phyloP scores from a whole-genome alignment of 1,284 basidiomycete genomes.

The Laetiporus sulphureus region DNA sequence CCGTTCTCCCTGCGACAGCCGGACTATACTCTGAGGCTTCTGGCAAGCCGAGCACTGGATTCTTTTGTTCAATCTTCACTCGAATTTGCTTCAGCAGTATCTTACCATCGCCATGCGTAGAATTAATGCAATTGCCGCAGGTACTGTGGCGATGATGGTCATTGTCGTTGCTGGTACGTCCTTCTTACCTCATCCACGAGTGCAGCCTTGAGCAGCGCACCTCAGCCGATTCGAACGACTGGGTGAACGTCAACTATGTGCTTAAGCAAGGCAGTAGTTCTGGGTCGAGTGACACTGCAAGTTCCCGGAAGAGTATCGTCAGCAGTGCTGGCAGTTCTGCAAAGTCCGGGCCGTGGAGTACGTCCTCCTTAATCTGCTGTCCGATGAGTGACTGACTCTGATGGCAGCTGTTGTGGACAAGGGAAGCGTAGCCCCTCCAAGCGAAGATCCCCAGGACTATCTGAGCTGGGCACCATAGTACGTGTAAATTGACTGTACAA shows the following conservation, averaged over 20 bases:
- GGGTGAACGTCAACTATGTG: slow-evolving; percentile 28
- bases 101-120: too few species aligned
- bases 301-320: slow-evolving; percentile 36
- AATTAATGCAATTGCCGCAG: too few species aligned
- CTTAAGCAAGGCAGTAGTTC: slow-evolving; percentile 18
- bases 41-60: too few species aligned
- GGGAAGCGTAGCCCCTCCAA: slow-evolving; percentile 20
- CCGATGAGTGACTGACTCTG: slow-evolving; percentile 26
- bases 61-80: too few species aligned
- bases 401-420: slow-evolving; percentile 21
- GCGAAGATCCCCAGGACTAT: slow-evolving; percentile 43
- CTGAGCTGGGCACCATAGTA: slow-evolving; percentile 57
- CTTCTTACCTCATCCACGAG: too few species aligned
- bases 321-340: slow-evolving; percentile 38
- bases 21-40: too few species aligned
- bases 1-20: too few species aligned
- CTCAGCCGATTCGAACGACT: slow-evolving; percentile 28
- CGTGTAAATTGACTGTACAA: slow-evolving; percentile 15
- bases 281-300: slow-evolving; percentile 24
- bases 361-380: slow-evolving; percentile 1
- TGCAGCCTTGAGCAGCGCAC: too few species aligned
- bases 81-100: too few species aligned
- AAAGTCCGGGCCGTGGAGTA: slow-evolving; percentile 48
- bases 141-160: too few species aligned
- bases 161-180: too few species aligned